phyloP scores from a whole-genome alignment of 2,329 filamentous ascomycete species.

The Torrubiellomyces zombiae region DNA sequence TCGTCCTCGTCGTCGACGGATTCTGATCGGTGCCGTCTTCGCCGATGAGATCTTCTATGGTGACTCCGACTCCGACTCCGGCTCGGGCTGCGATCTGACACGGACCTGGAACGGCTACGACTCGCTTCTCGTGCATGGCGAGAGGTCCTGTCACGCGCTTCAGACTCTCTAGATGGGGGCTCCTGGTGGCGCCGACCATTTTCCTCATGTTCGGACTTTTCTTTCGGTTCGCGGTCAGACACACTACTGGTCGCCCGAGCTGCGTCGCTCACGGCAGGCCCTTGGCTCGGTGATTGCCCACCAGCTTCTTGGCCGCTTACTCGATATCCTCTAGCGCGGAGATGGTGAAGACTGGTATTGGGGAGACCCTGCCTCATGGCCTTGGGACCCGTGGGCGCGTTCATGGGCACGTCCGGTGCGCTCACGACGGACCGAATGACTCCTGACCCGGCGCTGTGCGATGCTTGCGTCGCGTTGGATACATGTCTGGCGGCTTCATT shows the following conservation, averaged over 20 bases:
- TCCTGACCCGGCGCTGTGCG: conserved; percentile 7
- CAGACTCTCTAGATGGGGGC: conserved; percentile 16
- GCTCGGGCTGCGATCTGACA: conserved; percentile 15
- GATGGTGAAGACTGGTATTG: conserved; percentile 59
- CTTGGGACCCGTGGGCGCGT: conserved; percentile 80
- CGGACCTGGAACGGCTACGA: conserved; percentile 15
- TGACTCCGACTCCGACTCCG: conserved; percentile 17
- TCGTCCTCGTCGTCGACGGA: conserved; percentile 31
- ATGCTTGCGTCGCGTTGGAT: conserved; percentile 6
- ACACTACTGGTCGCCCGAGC: no score
- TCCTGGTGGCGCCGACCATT: no score
- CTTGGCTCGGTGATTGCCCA: no score
- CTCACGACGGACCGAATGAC: conserved; percentile 16
- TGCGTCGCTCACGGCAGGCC: no score
- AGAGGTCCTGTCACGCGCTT: no score
- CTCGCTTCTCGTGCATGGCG: no score
- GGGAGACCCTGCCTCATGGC: conserved; percentile 83
- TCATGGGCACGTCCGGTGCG: conserved; percentile 34
- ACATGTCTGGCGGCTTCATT: conserved; percentile 10
- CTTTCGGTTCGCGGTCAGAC: conserved; percentile 19
- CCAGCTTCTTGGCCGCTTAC: conserved; percentile 27
- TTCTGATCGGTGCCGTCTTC: conserved; percentile 38
- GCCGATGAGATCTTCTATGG: conserved; percentile 29
- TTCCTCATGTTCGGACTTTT: no score
- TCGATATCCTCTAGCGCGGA: conserved; percentile 36